Percentiles rank a stretch among this genome's conserved stretches.
Evolutionary conservation across 352 stramenopile genomes (phyloP).

Genomic region (Phytophthora citricola): DNA sequence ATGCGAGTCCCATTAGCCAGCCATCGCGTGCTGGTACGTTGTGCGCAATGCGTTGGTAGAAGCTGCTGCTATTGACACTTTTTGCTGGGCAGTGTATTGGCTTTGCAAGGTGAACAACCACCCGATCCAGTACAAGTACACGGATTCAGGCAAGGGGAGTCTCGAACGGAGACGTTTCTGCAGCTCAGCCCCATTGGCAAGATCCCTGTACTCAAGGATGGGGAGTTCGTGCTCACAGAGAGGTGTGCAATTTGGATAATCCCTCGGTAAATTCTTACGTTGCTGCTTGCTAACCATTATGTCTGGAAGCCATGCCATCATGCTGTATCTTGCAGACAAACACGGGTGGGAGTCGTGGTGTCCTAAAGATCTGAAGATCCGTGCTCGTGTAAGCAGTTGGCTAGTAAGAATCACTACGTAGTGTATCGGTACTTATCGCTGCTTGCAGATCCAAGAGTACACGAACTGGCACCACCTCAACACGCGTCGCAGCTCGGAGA

Average conservation of each 20-base stretch:
- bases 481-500: slow-evolving; percentile 61
- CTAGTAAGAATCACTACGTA: background rate
- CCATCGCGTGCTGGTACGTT: slow-evolving; percentile 58
- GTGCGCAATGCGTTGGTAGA: background rate
- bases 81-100: slow-evolving; percentile 53
- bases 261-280: too few relatives aligned
- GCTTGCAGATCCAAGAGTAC: slow-evolving; percentile 75
- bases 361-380: slow-evolving; percentile 63
- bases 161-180: slow-evolving; percentile 56
- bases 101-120: slow-evolving; percentile 77
- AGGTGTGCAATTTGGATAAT: slow-evolving; percentile 34
- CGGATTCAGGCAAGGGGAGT: slow-evolving; percentile 58
- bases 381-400: slow-evolving; percentile 54
- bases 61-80: background rate
- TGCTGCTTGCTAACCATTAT: background rate
- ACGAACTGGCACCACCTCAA: slow-evolving; percentile 85
- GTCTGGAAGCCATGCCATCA: slow-evolving; percentile 66
- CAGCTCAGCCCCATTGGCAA: slow-evolving; percentile 69
- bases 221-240: slow-evolving; percentile 70
- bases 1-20: slow-evolving; percentile 69
- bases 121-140: slow-evolving; percentile 64
- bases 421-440: background rate
- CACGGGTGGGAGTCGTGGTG: slow-evolving; percentile 71
- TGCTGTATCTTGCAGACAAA: slow-evolving; percentile 77
- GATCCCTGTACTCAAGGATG: slow-evolving; percentile 74